A percentile compares a stretch with the other conserved stretches of the same genome.
These are phyloP conservation scores for Hypoxylon cercidicola DNA, from an alignment of 495 filamentous ascomycete species.

Conservation along the genomic window DNA sequence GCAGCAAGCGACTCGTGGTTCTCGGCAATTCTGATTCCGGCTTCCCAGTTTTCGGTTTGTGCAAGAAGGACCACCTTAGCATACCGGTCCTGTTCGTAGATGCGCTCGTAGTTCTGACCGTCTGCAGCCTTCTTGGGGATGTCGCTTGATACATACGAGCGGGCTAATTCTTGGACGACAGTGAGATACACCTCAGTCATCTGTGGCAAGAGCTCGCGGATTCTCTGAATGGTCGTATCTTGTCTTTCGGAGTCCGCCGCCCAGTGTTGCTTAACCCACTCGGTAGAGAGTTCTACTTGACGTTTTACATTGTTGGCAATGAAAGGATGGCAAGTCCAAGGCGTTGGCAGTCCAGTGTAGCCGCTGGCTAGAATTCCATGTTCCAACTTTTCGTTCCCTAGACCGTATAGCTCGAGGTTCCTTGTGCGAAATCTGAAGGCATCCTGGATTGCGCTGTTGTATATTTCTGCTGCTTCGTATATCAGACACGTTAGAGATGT, in stretches of 20 bases:
- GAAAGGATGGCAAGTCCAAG: constrained; percentile 81
- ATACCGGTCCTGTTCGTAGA: constrained; percentile 52
- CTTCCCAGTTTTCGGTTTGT: constrained; percentile 72
- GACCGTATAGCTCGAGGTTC: constrained; percentile 74
- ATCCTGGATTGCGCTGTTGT: constrained; percentile 73
- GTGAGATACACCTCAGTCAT: constrained; percentile 59
- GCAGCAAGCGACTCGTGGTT: constrained; percentile 75
- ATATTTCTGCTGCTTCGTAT: constrained; percentile 84
- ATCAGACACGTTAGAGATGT: constrained; percentile 61
- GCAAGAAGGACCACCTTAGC: constrained; percentile 63
- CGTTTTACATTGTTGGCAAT: constrained; percentile 65
- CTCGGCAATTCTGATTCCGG: constrained; percentile 78
- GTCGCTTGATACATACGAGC: constrained; percentile 52
- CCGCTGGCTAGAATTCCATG: constrained; percentile 72
- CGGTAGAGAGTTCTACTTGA: constrained; percentile 61
- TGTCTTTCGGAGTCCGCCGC: constrained; percentile 26
- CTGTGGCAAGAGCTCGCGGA: constrained; percentile 51
- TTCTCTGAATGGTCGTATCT: constrained; percentile 45
- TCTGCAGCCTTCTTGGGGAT: constrained; percentile 46
- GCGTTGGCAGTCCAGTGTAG: constrained; percentile 74
- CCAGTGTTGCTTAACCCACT: constrained; percentile 48
- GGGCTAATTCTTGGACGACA: constrained; percentile 53
- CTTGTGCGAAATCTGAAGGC: constrained; percentile 78
- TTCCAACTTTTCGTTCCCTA: constrained; percentile 68
- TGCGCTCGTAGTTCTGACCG: constrained; percentile 49